phyloP scores from a whole-genome alignment of 495 filamentous ascomycete genomes.

The Cercophora sp. region DNA sequence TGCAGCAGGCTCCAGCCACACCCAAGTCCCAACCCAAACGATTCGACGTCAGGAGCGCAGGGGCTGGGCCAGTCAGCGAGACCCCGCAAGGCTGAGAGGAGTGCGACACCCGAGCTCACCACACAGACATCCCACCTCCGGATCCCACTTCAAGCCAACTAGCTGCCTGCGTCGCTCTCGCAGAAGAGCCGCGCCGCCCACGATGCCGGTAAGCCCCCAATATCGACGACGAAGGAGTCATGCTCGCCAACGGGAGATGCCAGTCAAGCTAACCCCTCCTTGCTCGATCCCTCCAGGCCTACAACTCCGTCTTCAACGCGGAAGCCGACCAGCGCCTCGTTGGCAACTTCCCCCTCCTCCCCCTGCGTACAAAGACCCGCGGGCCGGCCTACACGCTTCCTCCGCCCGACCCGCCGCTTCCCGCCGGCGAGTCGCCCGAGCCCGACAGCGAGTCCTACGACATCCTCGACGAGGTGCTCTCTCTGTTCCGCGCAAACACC shows the following conservation, averaged over 20 bases:
- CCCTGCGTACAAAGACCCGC: constrained; percentile 86
- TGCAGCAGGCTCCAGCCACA: constrained; percentile 11
- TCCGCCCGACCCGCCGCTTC: constrained; percentile 55
- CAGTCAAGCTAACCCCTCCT: background rate
- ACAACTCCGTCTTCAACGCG: constrained; percentile 89
- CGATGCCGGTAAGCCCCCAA: constrained; percentile 22
- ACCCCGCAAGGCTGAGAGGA: constrained; percentile 35
- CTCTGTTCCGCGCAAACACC: constrained; percentile 94
- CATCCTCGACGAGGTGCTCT: constrained; percentile 87
- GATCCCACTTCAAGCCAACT: constrained; percentile 6
- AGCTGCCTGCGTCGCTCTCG: background rate
- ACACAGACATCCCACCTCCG: background rate
- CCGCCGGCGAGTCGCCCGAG: constrained; percentile 67
- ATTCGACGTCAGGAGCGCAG: constrained; percentile 18
- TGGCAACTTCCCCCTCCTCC: constrained; percentile 93
- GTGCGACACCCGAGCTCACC: constrained; percentile 12
- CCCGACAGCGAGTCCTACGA: constrained; percentile 87
- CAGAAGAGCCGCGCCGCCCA: constrained; percentile 9
- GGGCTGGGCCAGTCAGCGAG: constrained; percentile 5
- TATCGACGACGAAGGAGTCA: background rate
- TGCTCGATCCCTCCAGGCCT: constrained; percentile 57
- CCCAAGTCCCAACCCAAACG: background rate
- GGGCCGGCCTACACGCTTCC: constrained; percentile 85
- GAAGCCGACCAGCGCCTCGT: constrained; percentile 52
- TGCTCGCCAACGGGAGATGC: too few species aligned